Evolutionary conservation across 345 rosid species (phyloP), one percentile per base, ranked within the genome.

Genomic region (Kandelia obovata): DNA sequence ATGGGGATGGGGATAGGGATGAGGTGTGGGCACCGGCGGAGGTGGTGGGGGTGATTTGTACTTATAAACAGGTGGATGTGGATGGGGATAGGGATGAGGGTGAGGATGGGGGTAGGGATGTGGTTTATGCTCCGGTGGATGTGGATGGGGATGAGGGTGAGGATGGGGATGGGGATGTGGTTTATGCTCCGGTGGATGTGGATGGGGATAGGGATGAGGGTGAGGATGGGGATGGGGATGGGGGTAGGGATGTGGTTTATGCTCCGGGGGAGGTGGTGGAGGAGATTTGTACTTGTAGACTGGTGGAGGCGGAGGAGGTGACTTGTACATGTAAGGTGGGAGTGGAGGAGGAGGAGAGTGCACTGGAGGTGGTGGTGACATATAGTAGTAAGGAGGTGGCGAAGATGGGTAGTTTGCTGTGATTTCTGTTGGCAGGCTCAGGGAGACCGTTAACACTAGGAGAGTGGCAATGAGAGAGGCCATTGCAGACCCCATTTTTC

Each of bases 401-500:
- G 75, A 62, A 23, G 68, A 61, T 28, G 17, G 55, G 77, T 87
- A 72, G 62, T 77, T 19, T 1, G 88, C 92, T 0, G 80, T 58
- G 60, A 78, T 71, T 75, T 84, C 69, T 0, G 72, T 51, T 9
- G 87, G 84, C 49, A 83, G 83, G 70, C 67, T 65, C 10, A 90
- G 77, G 65, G 89, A 80, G 28, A 90, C 13, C 15, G 82, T 35
- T 7, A 78, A 71, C 75, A 82, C 72, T 21, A 89, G 56, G 13
- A 91, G 83, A 67, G 84, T 77, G 70, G 79, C 78, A 52, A 79
- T 34, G 59, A 85, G 66, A 55, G 85, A 81, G 79, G 82, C 85
- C 89, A 75, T 82, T 61, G 79, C 65, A 58, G 85, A 81, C 72
- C 84, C 80, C 85, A 86, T 89, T 57, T 58, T 68, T 28, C 37